Evolutionary conservation across 331 rosid genomes (phyloP).

Genomic region (Quercus tomentella): DNA sequence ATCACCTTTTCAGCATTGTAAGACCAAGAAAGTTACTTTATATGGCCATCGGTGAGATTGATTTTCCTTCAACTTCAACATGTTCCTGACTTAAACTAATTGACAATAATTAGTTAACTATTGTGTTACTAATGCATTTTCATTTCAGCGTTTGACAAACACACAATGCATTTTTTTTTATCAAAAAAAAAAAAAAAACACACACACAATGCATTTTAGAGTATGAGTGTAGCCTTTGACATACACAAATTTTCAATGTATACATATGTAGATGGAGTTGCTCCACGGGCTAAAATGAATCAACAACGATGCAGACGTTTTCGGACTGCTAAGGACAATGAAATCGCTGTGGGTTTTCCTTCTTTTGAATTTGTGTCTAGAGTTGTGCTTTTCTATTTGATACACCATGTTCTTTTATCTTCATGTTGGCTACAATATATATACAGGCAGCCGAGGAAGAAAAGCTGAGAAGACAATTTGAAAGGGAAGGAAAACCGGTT

Average conservation of each 20-base stretch:
- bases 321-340: constrained; percentile 27
- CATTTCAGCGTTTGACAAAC: background rate
- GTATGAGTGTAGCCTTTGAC: background rate
- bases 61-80: background rate
- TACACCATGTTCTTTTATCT: background rate
- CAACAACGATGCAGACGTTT: constrained; percentile 54
- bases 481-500: constrained; percentile 48
- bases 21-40: constrained; percentile 52
- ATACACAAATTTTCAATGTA: background rate
- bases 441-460: constrained; percentile 46
- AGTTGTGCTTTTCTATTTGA: too few species aligned
- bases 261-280: constrained; percentile 49
- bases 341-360: constrained; percentile 18
- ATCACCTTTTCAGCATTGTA: constrained; percentile 33
- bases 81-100: too few species aligned
- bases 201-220: background rate
- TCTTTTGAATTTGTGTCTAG: background rate
- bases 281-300: constrained; percentile 68
- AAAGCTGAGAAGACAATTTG: constrained; percentile 20
- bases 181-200: too few species aligned
- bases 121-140: background rate
- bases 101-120: too few species aligned
- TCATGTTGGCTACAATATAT: background rate
- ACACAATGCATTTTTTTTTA: too few species aligned
- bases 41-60: constrained; percentile 50